Percentiles rank a stretch among this genome's conserved stretches.
Conservation (phyloP, 495 filamentous ascomycete species). For the Neurospora africana region DNA sequence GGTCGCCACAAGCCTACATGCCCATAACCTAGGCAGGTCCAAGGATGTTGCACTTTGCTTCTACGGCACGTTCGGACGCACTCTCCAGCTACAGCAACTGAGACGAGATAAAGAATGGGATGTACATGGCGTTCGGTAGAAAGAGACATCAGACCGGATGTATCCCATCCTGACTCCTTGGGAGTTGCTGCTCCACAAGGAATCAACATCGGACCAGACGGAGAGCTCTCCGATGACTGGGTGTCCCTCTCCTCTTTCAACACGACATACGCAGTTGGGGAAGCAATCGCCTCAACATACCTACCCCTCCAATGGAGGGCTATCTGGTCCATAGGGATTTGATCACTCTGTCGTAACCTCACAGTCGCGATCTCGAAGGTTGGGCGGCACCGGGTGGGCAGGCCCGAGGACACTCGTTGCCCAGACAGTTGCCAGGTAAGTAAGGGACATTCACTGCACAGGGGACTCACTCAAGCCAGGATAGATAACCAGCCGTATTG, state of each 20-base stretch:
- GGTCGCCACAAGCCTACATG: neutral
- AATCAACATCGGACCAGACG: neutral
- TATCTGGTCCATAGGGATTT: neutral
- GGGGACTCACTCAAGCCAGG: neutral
- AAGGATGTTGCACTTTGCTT: neutral
- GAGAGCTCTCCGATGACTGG: neutral
- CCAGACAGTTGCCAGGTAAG: neutral
- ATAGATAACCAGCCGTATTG: neutral
- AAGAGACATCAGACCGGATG: neutral
- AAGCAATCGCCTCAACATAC: no score
- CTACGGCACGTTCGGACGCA: neutral
- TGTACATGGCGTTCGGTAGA: neutral
- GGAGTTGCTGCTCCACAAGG: neutral
- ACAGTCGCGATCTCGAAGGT: neutral
- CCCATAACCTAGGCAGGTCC: neutral
- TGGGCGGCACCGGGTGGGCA: neutral
- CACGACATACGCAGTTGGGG: neutral
- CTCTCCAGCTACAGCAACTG: neutral
- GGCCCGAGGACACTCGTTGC: no score
- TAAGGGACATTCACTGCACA: neutral
- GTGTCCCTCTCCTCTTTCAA: neutral
- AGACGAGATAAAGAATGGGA: neutral
- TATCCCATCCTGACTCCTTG: neutral
- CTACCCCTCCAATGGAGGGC: neutral
- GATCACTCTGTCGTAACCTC: neutral